Evolutionary conservation across 306 rosid genomes (phyloP), one percentile per base, ranked within the genome.

Genomic region (Gillenia trifoliata): DNA sequence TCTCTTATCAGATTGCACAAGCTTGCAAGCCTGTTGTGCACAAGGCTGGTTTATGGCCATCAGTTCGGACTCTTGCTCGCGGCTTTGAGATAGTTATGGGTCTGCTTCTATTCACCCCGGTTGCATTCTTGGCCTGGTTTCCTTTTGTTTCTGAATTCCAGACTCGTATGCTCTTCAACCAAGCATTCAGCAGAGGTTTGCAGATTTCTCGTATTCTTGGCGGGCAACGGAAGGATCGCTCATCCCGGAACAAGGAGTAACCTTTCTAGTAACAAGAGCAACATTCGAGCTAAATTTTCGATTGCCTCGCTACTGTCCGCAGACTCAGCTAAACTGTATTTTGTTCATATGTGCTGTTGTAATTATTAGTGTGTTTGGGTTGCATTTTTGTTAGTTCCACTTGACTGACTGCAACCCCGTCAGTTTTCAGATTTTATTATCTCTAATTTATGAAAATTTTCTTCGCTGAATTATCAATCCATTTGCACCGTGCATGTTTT

Each of bases 201-300:
- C 97, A 93, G 82, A 94, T 94, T 81, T 94, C 98, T 63, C 93
- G 94, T 76, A 94, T 94, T 86, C 98, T 94, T 64, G 97, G 98
- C 2, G 97, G 98, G 17, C 97, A 89, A 61, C 83, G 91, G 67
- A 94, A 94, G 85, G 97, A 91, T 30, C 94, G 94, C 0, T 77
- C 93, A 4, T 84, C 97, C 17, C 94, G 87, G 72, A 87, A 83
- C 96, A 93, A 91, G 84, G 98, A 94, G 67, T 91, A 73, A 80
- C 61, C 69, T 64, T 45, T 20, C 11, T 25, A 38, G 36, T 28
- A 5, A 45, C 66, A 45, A 56, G 31, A 40, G 23, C 68, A 5
- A 17, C 56, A 52, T 2, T 36, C 34, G 67, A 45, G 70, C 45
- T 64, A 15, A 59, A 65, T 60, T 20, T 76, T 60, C 13, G 11